phyloP scores from a whole-genome alignment of 1,284 basidiomycete genomes.

The Phellopilus nigrolimitatus region DNA sequence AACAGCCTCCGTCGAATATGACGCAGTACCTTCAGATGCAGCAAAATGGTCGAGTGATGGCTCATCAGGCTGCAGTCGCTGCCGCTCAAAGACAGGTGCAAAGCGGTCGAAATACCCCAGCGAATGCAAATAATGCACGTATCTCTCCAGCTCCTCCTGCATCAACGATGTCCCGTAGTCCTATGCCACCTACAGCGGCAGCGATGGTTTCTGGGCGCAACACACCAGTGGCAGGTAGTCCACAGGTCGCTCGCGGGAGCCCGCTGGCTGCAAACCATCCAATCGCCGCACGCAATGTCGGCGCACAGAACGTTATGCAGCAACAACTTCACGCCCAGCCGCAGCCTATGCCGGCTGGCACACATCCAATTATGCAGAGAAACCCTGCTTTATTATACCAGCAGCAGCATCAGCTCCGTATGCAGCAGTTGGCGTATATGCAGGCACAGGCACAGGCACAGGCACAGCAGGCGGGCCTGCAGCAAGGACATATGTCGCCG shows the following conservation, averaged over 20 bases:
- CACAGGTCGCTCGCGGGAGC: constrained; percentile 23
- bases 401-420: background rate
- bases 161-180: constrained; percentile 15
- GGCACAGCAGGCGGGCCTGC: constrained; percentile 17
- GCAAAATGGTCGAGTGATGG: background rate
- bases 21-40: constrained; percentile 4
- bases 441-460: constrained; percentile 23
- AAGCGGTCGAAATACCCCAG: constrained; percentile 14
- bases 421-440: constrained; percentile 23
- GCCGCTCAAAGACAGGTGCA: constrained; percentile 9
- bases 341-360: constrained; percentile 22
- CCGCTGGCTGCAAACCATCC: constrained; percentile 26
- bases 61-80: background rate
- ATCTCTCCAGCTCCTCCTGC: constrained; percentile 10
- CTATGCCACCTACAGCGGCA: constrained; percentile 14
- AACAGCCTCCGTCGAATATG: constrained; percentile 10
- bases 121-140: constrained; percentile 4
- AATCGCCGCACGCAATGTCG: constrained; percentile 15
- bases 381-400: background rate
- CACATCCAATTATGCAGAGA: constrained; percentile 13
- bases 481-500: constrained; percentile 17
- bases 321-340: constrained; percentile 18
- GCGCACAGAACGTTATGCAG: constrained; percentile 13
- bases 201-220: constrained; percentile 15
- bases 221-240: constrained; percentile 11